Evolutionary conservation across 768 basidiomycete species (phyloP).

Genomic region (Chalciporus chontae): DNA sequence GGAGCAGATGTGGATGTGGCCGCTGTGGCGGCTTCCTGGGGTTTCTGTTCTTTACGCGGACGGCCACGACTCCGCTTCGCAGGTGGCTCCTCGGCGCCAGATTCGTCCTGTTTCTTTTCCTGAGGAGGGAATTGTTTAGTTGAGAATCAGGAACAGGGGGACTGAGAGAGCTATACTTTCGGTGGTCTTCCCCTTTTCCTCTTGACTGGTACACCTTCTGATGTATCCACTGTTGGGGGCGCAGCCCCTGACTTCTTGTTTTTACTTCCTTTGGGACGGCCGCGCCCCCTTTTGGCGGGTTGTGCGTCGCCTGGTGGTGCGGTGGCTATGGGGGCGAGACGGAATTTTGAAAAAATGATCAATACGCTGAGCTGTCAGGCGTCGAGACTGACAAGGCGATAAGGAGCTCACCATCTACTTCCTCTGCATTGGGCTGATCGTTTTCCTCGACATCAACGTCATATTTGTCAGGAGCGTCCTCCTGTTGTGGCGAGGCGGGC

Average conservation of each 20-base stretch:
- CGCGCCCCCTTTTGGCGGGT: conserved; percentile 71
- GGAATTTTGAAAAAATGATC: conserved; percentile 19
- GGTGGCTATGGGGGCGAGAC: conserved; percentile 32
- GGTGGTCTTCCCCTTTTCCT: conserved; percentile 50
- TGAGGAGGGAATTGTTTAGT: conserved; percentile 12
- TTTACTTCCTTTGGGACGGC: conserved; percentile 88
- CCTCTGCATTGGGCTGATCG: conserved; percentile 38
- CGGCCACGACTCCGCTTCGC: conserved; percentile 71
- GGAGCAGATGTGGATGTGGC: conserved; percentile 24
- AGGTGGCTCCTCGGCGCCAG: conserved; percentile 49
- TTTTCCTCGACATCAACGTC: conserved; percentile 57
- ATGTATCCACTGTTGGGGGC: conserved; percentile 24
- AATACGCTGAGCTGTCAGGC: conserved; percentile 11
- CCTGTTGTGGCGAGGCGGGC: conserved; percentile 61
- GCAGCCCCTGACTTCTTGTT: conserved; percentile 50
- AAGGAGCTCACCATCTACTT: conserved; percentile 28
- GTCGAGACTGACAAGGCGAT: conserved; percentile 11
- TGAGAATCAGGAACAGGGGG: conserved; percentile 22
- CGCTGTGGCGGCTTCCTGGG: conserved; percentile 37
- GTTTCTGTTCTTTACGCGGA: conserved; percentile 64
- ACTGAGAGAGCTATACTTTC: conserved; percentile 36
- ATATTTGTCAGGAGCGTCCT: conserved; percentile 52
- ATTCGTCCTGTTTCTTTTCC: conserved; percentile 40
- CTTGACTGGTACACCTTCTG: conserved; percentile 33
- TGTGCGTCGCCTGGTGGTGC: conserved; percentile 36